Evolutionary conservation across 768 basidiomycete species (phyloP).

Genomic region (Auricularia cornea): DNA sequence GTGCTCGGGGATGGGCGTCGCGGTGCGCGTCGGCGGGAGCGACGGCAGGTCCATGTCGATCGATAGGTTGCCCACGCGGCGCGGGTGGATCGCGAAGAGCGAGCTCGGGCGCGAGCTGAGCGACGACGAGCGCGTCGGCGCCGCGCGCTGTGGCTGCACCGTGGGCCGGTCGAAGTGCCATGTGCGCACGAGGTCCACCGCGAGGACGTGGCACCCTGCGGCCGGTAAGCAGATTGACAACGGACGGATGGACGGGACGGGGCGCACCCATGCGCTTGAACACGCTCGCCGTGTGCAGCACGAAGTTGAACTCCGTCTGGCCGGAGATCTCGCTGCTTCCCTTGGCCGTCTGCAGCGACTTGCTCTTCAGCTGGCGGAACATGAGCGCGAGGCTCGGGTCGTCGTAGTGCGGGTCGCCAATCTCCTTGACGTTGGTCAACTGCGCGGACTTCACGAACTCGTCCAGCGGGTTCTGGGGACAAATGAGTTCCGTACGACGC

Average conservation of each 20-base stretch:
- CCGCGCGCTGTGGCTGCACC: constrained; percentile 12
- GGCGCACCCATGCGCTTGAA: constrained; percentile 88
- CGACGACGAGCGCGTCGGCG: neutral
- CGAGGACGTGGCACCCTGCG: constrained; percentile 86
- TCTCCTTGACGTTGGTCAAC: constrained; percentile 42
- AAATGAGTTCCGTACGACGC: no score
- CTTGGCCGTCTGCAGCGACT: constrained; percentile 86
- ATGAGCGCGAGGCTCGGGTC: constrained; percentile 88
- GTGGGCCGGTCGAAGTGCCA: constrained; percentile 89
- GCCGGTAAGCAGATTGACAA: no score
- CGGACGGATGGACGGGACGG: neutral
- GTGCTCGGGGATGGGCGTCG: constrained; percentile 34
- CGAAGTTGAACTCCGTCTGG: constrained; percentile 87
- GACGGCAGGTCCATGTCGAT: constrained; percentile 84
- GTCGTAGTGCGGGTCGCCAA: constrained; percentile 84
- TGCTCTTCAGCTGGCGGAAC: constrained; percentile 82
- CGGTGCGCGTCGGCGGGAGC: constrained; percentile 45
- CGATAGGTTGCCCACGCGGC: constrained; percentile 51
- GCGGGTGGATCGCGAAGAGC: constrained; percentile 43
- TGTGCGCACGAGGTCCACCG: constrained; percentile 77
- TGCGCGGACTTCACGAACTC: constrained; percentile 57
- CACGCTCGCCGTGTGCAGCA: constrained; percentile 86
- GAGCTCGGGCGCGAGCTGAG: constrained; percentile 17
- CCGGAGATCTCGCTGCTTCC: constrained; percentile 89
- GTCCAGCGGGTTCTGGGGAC: constrained; percentile 59